Evolutionary conservation across 1,139 yeast species (phyloP), one percentile per base, ranked within the genome.

Genomic region (Yamadazyma blattariae): DNA sequence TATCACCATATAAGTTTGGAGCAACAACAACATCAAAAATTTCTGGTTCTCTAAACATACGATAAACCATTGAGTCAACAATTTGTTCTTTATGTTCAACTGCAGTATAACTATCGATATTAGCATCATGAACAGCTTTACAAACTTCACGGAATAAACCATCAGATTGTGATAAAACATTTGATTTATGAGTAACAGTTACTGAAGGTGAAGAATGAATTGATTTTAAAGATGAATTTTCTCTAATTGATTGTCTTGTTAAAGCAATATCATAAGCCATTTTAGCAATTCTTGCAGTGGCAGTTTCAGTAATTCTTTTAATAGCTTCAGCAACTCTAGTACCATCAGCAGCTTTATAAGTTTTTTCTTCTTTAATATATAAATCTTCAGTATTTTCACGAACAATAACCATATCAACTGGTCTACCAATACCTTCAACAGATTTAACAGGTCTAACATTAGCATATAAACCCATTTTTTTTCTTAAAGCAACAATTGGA

Each of bases 341-440:
- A 37, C 86, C 85, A 48, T 83, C 88, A 48, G 76, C 77, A 42
- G 77, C 79, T 37, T 72, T 74, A 58, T 73, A 85, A 32, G 88
- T 66, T 52, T 70, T 79, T 67, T 92, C 98, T 59, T 90, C 95
- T 71, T 92, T 92, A 62, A 92, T 82, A 67, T 92, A 92, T 51
- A 90, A 74, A 64, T 92, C 98, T 68, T 92, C 98, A 41, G 98
- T 92, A 71, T 92, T 92, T 68, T 92, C 98, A 61, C 98, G 85
- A 30, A 92, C 98, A 59, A 92, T 92, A 32, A 94, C 96, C 86
- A 92, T 82, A 61, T 92, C 98, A 35, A 90, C 96, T 26, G 94
- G 92, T 67, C 90, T 81, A 38, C 81, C 81, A 38, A 79, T 74
- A 35, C 92, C 92, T 34, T 76, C 82, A 27, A 90, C 97, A 31